A percentile compares a stretch with the other conserved stretches of the same genome.
Evolutionary conservation across 2,329 filamentous ascomycete genomes (phyloP).

Genomic region (Pochonia chlamydosporia): DNA sequence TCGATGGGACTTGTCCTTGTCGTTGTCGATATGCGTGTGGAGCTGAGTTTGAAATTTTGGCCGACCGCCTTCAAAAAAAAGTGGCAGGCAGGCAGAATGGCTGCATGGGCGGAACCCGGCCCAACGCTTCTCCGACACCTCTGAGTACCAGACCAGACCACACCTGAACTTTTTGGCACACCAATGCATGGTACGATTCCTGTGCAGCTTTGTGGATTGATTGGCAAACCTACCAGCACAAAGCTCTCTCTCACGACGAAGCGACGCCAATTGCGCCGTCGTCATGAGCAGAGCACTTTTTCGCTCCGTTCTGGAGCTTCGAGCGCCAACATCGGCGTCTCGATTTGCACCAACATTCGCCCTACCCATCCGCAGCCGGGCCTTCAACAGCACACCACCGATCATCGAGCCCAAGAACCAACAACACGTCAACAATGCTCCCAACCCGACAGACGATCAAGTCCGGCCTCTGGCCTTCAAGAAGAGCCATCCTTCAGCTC

Average conservation of each 20-base stretch:
- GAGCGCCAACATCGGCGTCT: slow-evolving; percentile 28
- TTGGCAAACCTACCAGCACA: slow-evolving; percentile 15
- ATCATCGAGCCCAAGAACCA: slow-evolving; percentile 37
- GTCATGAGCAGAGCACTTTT: slow-evolving; percentile 55
- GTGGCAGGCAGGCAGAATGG: neutral
- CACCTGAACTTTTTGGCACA: slow-evolving; percentile 13
- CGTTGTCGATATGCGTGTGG: neutral
- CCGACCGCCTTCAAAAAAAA: slow-evolving; percentile 6
- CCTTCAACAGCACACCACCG: slow-evolving; percentile 44
- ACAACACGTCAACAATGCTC: slow-evolving; percentile 29
- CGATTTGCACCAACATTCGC: slow-evolving; percentile 18
- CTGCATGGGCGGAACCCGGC: slow-evolving; percentile 22
- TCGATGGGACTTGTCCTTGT: neutral
- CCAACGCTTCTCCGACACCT: slow-evolving; percentile 31
- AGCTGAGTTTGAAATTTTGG: slow-evolving; percentile 10
- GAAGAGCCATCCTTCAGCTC: slow-evolving; percentile 30
- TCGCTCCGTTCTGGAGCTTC: slow-evolving; percentile 58
- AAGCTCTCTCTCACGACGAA: neutral
- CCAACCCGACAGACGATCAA: slow-evolving; percentile 27
- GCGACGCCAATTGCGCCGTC: slow-evolving; percentile 13
- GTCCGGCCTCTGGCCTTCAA: slow-evolving; percentile 31
- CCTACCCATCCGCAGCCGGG: slow-evolving; percentile 24
- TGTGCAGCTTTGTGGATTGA: neutral
- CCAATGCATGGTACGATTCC: slow-evolving; percentile 6
- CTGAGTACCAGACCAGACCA: slow-evolving; percentile 6